Percentiles rank a stretch among this genome's conserved stretches.
phyloP scores from a whole-genome alignment of 345 rosid genomes.

The Aurinia saxatilis region DNA sequence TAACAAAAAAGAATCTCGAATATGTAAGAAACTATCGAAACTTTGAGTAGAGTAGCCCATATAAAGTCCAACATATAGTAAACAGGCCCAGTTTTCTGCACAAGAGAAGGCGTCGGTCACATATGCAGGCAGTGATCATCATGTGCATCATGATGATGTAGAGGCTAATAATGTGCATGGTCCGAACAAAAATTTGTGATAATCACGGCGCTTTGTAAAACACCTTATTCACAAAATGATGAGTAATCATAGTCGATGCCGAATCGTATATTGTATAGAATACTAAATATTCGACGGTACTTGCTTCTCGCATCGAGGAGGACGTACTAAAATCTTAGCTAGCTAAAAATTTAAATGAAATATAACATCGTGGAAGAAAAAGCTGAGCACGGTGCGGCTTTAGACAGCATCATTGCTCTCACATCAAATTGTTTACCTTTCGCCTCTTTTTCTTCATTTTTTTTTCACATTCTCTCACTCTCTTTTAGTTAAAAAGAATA shows the following conservation, averaged over 20 bases:
- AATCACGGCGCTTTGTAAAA: constrained; percentile 18
- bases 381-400: constrained; percentile 31
- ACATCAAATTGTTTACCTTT: constrained; percentile 24
- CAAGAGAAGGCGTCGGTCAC: not conserved
- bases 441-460: constrained; percentile 17
- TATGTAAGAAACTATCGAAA: too few relatives aligned
- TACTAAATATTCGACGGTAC: not conserved
- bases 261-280: not conserved
- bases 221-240: constrained; percentile 12
- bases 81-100: not conserved
- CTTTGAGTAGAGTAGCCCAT: not conserved
- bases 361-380: constrained; percentile 18
- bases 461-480: constrained; percentile 11
- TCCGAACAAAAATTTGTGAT: constrained; percentile 2
- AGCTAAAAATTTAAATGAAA: not conserved
- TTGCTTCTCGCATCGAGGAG: not conserved
- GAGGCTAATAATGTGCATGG: constrained; percentile 9
- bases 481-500: constrained; percentile 9
- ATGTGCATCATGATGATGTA: constrained; percentile 18
- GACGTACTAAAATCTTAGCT: not conserved
- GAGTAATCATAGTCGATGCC: constrained; percentile 15
- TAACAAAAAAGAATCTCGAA: too few relatives aligned
- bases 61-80: not conserved
- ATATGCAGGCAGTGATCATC: constrained; percentile 1
- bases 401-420: constrained; percentile 29